Base-by-base conservation (phyloP, 345 rosid genomes). In the Noccaea bulbosa region DNA sequence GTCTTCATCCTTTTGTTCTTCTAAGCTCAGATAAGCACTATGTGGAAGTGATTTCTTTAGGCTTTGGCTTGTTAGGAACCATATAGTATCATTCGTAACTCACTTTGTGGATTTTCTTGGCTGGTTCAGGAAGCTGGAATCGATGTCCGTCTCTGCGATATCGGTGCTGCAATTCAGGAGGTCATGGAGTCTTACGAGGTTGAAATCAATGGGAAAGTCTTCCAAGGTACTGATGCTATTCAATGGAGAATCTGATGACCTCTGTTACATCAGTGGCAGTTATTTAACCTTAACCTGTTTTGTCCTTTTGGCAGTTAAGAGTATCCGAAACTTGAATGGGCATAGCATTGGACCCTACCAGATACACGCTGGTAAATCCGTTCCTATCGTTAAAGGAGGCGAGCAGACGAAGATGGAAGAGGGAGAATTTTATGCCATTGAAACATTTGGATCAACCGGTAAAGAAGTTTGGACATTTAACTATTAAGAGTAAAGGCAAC, bases 401-500 rank as follows among this genome's bases (percentile, higher is more conserved):
- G 97, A 89, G 84, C 98, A 92, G 77, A 92, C 93, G 51, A 94
- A 91, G 76, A 89, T 91, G 99, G 98, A 94, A 82, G 98, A 94
- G 84, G 97, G 99, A 15, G 97, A 90, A 84, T 87, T 88, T 79
- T 92, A 80, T 32, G 99, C 97, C 53, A 90, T 90, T 27, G 98
- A 94, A 84, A 92, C 98, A 67, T 94, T 90, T 69, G 98, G 83
- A 65, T 94, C 98, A 15, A 88, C 98, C 44, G 99, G 98, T 94
- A 79, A 73, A 46, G 11, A 55, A 27, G 11, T 16, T 47, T 24
- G 6, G 15, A 37, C 14, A 30, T n/a, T 34, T 38, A 56, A 11
- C 11, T n/a, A 8, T 44, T 3, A 1, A 51, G 20, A 52, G 34
- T 48, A 72, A 20, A 51, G 44, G 6, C 69, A 15, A 15, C 49